Conservation (phyloP, 305 asterid genomes). For the Solanum aculeatissimum region DNA sequence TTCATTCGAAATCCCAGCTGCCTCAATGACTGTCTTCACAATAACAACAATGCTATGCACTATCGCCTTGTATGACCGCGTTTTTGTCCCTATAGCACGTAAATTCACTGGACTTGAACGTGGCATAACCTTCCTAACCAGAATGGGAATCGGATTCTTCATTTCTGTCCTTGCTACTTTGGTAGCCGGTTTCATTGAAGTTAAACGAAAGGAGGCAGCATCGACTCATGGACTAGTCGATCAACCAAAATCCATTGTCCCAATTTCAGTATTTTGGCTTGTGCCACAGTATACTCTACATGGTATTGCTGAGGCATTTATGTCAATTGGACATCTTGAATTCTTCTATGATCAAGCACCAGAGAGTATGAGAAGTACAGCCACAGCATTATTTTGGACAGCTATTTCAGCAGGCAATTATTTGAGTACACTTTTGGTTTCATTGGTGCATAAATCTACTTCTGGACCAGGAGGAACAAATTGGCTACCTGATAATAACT, state of each 20-base stretch:
- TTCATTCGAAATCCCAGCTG: constrained; percentile 71
- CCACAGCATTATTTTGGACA: constrained; percentile 71
- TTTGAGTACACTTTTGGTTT: constrained; percentile 56
- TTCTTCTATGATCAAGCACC: constrained; percentile 94
- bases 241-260: constrained; percentile 27
- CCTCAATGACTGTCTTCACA: constrained; percentile 79
- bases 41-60: constrained; percentile 56
- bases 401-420: constrained; percentile 76
- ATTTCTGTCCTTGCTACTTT: constrained; percentile 59
- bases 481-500: constrained; percentile 73
- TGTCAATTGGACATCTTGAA: constrained; percentile 84
- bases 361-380: constrained; percentile 83
- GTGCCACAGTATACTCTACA: constrained; percentile 67
- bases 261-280: constrained; percentile 74
- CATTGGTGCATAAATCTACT: constrained; percentile 47
- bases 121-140: constrained; percentile 54
- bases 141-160: constrained; percentile 70
- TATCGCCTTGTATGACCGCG: constrained; percentile 57
- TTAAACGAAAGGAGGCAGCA: constrained; percentile 45
- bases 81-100: constrained; percentile 50
- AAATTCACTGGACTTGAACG: constrained; percentile 63
- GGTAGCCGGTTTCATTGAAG: constrained; percentile 57
- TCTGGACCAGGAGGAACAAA: constrained; percentile 52
- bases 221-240: constrained; percentile 35
- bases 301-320: constrained; percentile 81